Conservation (phyloP, 768 basidiomycete genomes). For the Suillus americanus region DNA sequence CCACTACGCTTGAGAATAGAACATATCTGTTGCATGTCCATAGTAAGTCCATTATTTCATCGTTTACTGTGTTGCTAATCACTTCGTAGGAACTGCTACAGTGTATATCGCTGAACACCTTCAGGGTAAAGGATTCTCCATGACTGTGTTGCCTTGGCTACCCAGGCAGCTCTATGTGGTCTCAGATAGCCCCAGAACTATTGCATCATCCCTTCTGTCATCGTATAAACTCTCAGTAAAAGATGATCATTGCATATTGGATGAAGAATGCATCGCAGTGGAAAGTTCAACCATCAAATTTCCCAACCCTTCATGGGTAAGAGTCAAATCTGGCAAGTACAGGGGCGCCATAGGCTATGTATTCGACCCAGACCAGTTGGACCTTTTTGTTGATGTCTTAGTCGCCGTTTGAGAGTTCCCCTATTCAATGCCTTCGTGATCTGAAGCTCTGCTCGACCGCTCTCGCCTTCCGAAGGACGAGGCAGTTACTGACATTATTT, state of each 20-base stretch:
- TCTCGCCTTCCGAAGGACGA: neutral
- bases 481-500: neutral
- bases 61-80: neutral
- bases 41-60: neutral
- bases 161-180: neutral
- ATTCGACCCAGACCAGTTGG: neutral
- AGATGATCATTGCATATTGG: neutral
- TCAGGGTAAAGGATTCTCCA: neutral
- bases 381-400: neutral
- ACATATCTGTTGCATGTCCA: neutral
- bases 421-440: neutral
- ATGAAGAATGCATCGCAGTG: neutral
- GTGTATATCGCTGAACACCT: neutral
- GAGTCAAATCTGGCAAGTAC: neutral
- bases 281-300: neutral
- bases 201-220: neutral
- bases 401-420: neutral
- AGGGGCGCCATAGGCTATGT: neutral
- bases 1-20: neutral
- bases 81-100: neutral
- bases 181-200: neutral
- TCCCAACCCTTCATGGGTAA: neutral
- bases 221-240: neutral
- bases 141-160: neutral
- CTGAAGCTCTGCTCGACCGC: neutral